Evolutionary conservation across 148 eudicot species (phyloP), one percentile per base, ranked within the genome.

Genomic region (Cornus suecica): DNA sequence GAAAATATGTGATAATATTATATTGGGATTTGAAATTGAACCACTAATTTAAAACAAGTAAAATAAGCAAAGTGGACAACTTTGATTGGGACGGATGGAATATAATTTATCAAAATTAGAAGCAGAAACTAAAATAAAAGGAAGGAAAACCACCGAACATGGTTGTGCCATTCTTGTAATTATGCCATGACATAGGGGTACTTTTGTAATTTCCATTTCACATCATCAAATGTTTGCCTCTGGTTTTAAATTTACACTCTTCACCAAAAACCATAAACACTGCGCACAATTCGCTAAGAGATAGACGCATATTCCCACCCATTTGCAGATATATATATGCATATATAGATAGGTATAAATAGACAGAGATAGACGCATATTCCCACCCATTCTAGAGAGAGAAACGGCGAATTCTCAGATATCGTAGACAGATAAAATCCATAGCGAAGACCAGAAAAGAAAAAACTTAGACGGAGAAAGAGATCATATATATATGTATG

Each of bases 401-500:
- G 71, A 29, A 45, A 54, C 28, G 27, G 25, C 32, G 61, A 45
- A 4, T n/a, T 27, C 42, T 16, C 41, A 58, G 27, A 71, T 22
- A n/a, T 58, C 20, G 7, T 58, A 37, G 30, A 68, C 51, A 67
- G 62, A 24, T 18, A 70, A 62, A 13, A 54, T 23, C 26, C 24
- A 24, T 31, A 73, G 24, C 34, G 37, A 65, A 64, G 20, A 45
- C 1, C 20, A 27, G 27, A 23, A 41, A 18, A 67, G 42, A 42
- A 42, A 69, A 64, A 71, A 65, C 28, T 13, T 6, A 66, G 37
- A 66, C 5, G 45, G 24, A 71, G 25, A 32, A 30, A 22, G 73
- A 34, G 69, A 72, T 61, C 41, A 14, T 54, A 24, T 78, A 79
- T 73, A 45, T 84, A 86, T 90, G 93, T 90, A 83, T n/a, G n/a